A percentile compares a stretch with the other conserved stretches of the same genome.
Conservation (phyloP, 2,329 filamentous ascomycete genomes). For the Bipolaris cookei region DNA sequence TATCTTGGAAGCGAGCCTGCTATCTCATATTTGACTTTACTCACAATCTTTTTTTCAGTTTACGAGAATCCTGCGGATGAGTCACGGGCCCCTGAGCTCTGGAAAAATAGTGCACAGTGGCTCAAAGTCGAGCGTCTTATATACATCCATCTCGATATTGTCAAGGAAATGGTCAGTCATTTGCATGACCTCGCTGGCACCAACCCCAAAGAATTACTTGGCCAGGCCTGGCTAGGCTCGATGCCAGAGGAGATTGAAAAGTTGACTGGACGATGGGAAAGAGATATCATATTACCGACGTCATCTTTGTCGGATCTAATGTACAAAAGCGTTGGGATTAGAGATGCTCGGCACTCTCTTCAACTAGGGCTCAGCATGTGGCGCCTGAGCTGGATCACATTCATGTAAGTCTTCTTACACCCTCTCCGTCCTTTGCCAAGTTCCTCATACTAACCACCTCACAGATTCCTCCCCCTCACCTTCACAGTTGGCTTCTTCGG, state of each 20-base stretch:
- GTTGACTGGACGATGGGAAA: conserved; percentile 55
- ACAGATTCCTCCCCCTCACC: conserved; percentile 63
- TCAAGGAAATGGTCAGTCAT: conserved; percentile 54
- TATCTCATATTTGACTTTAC: not conserved
- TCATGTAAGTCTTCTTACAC: conserved; percentile 60
- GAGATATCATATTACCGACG: conserved; percentile 60
- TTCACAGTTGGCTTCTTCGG: conserved; percentile 59
- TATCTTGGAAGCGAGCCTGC: too few species aligned
- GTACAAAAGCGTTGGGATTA: conserved; percentile 61
- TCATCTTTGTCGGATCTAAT: conserved; percentile 58
- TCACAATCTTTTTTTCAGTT: conserved; percentile 35
- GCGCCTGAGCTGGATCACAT: conserved; percentile 71
- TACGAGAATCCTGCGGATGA: conserved; percentile 63
- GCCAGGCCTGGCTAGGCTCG: conserved; percentile 51
- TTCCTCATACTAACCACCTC: not conserved
- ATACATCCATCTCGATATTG: conserved; percentile 57
- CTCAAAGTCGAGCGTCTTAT: conserved; percentile 61
- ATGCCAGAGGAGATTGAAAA: conserved; percentile 54
- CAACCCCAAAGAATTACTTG: conserved; percentile 31
- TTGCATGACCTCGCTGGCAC: conserved; percentile 52
- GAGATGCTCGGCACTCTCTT: conserved; percentile 58
- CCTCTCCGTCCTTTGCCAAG: not conserved
- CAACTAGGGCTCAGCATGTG: conserved; percentile 59
- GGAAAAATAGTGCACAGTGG: conserved; percentile 59
- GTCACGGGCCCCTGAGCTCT: conserved; percentile 59